phyloP scores from a whole-genome alignment of 768 basidiomycete genomes.

The Holtermanniella nyarrowii region DNA sequence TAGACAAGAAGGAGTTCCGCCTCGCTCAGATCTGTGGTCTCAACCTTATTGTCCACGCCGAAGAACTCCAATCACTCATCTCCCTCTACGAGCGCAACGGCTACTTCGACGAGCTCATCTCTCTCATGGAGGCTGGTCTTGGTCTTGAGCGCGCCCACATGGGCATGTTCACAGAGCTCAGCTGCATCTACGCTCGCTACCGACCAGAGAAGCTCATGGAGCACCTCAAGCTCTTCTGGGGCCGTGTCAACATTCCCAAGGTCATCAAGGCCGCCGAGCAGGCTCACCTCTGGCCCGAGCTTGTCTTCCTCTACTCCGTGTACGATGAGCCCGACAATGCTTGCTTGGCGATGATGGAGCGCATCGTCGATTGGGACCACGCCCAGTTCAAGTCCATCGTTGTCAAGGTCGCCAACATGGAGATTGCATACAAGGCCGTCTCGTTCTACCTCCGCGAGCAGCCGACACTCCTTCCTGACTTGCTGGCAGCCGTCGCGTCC shows the following conservation, averaged over 20 bases:
- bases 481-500: constrained; percentile 81
- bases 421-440: constrained; percentile 86
- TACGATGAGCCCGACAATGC: constrained; percentile 84
- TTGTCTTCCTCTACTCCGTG: constrained; percentile 97
- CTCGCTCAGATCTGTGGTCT: constrained; percentile 98
- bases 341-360: constrained; percentile 95
- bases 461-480: constrained; percentile 83
- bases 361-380: constrained; percentile 98
- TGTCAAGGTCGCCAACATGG: constrained; percentile 91
- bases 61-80: constrained; percentile 49
- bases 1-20: constrained; percentile 94
- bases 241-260: constrained; percentile 96
- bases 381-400: constrained; percentile 99
- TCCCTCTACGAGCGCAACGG: constrained; percentile 81
- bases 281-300: constrained; percentile 94
- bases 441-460: constrained; percentile 54
- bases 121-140: constrained; percentile 83
- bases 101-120: constrained; percentile 86
- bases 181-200: constrained; percentile 35
- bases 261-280: constrained; percentile 94
- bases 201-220: constrained; percentile 94
- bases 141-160: constrained; percentile 93
- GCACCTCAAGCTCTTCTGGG: constrained; percentile 82
- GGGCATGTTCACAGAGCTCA: constrained; percentile 65
- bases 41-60: constrained; percentile 68